These are phyloP conservation scores for Thielaviopsis euricoi DNA, from an alignment of 2,329 filamentous ascomycete species.

Conservation along the genomic window DNA sequence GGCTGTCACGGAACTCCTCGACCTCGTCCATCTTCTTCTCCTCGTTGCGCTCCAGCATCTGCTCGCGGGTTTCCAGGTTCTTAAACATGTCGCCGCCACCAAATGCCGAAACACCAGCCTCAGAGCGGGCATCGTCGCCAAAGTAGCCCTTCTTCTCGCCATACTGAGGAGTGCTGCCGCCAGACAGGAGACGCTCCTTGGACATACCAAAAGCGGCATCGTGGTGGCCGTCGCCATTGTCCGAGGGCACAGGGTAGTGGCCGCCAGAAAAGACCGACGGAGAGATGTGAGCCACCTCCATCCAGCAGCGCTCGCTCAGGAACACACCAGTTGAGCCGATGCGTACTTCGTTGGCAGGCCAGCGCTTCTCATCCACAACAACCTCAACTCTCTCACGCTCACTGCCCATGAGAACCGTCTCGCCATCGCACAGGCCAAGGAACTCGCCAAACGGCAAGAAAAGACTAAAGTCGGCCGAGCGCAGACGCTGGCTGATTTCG, in stretches of 20 bases:
- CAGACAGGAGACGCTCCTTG: slow-evolving; percentile 41
- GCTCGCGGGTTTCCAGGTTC: slow-evolving; percentile 81
- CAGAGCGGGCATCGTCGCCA: slow-evolving; percentile 70
- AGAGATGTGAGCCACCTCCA: slow-evolving; percentile 64
- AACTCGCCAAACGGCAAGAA: slow-evolving; percentile 96
- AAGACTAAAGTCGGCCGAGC: slow-evolving; percentile 86
- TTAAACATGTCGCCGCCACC: slow-evolving; percentile 95
- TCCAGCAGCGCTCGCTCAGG: slow-evolving; percentile 88
- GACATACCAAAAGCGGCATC: slow-evolving; percentile 44
- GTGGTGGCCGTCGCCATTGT: slow-evolving; percentile 45
- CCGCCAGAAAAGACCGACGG: slow-evolving; percentile 26
- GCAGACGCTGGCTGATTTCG: slow-evolving; percentile 84
- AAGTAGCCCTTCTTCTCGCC: slow-evolving; percentile 78
- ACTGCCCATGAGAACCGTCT: slow-evolving; percentile 74
- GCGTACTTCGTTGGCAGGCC: slow-evolving; percentile 81
- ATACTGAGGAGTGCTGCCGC: slow-evolving; percentile 37
- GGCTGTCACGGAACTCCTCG: slow-evolving; percentile 62
- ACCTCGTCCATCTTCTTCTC: slow-evolving; percentile 82
- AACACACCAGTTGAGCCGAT: slow-evolving; percentile 89
- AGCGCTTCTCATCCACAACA: slow-evolving; percentile 80
- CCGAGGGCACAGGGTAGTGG: slow-evolving; percentile 37
- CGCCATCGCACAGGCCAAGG: slow-evolving; percentile 69
- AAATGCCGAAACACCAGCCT: slow-evolving; percentile 81
- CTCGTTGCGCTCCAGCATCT: slow-evolving; percentile 90
- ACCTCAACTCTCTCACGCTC: slow-evolving; percentile 84